Evolutionary conservation across 768 basidiomycete species (phyloP), one percentile per base, ranked within the genome.

Genomic region (Leccinum variicolor): DNA sequence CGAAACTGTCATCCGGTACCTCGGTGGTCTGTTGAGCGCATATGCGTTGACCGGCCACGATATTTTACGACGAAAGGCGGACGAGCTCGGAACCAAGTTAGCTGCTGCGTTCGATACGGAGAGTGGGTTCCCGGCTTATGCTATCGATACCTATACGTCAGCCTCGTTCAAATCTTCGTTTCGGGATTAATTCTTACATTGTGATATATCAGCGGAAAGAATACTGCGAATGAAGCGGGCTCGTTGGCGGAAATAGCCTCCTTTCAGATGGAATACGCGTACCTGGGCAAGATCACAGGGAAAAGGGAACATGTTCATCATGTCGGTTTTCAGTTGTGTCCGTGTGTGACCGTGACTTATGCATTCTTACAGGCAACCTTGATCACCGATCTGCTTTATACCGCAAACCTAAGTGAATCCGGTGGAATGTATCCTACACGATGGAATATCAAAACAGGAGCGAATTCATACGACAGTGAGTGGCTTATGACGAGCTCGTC

Each of bases 1-100:
- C 61, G 89, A 95, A 75, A 94, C 92, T 0, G 83, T 87, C 28
- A 96, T 96, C 60, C 84, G 94, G 19, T 88, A 95, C 63, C 84
- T 97, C 2, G 94, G 94, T 3, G 94, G 94, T 3, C 72, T 95
- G 6, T 79, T 95, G 4, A 87, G 88, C 2, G 92, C 89, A 0
- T 87, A 94, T 68, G 86, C 92, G 3, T 75, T 97, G 7, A 84
- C 89, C 0, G 76, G 81, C 1, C 79, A 93, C 53, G 69, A 76
- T 2, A 67, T 89, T 9, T 80, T 91, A 47, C 79, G 94, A 23
- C 69, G 76, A 8, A 83, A 85, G 33, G 91, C 94, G 0, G 84
- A 91, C 48, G 87, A 94, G 54, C 82, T 98, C 10, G 93, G 82
- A 0, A 74, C 76, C 17, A 78, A 77, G 47, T 75, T 96, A 4